Base-by-base conservation (phyloP, 2,329 filamentous ascomycete genomes). In the Penicillium sclerotiorum region DNA sequence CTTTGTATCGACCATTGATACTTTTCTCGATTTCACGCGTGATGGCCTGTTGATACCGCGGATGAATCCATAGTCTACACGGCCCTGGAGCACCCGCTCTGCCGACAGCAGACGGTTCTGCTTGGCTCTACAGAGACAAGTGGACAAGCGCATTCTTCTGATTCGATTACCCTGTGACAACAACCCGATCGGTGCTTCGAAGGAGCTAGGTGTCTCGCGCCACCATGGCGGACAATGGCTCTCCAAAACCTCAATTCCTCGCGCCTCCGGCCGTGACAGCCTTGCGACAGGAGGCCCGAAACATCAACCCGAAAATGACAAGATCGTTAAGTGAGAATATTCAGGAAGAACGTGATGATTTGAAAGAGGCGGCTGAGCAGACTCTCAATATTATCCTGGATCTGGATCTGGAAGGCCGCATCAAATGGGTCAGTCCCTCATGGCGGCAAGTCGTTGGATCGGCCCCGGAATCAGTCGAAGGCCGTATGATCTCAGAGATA, bases 341-440 rank as follows among this genome's bases (percentile, higher is more conserved):
- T 63, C 87, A 90, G 61, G 90, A 95, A 66, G 91, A 97, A 76
- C 84, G 92, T 55, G 89, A 96, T 68, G 93, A 97, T 69, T 81
- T 99, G 60, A 91, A 92, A 66, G 90, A 96, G 76, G 94, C 93
- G 33, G 94, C 93, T 43, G 93, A 97, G 74, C 90, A 96, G 76
- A 96, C 92, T 18, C 80, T 96, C 68, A 99, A 97, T 72, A 89
- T 95, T 57, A 96, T 99, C 69, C 82, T 99, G 67, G 93, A 99
- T 74, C 80, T 99, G 58, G 90, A 91, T 65, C 81, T 97, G 48
- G 89, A 96, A 66, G 90, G 90, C 58, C 88, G 85, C 53, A 88
- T 99, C 64, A 88, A 91, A 73, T 99, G 94, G 90, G 92, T 95
- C 62, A 97, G 93, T 69, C 90, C 92, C 11, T 96, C 93, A 13